Percentiles rank a stretch among this genome's conserved stretches.
phyloP scores from a whole-genome alignment of 2,329 filamentous ascomycete species.

The Incumbomyces delicatus region DNA sequence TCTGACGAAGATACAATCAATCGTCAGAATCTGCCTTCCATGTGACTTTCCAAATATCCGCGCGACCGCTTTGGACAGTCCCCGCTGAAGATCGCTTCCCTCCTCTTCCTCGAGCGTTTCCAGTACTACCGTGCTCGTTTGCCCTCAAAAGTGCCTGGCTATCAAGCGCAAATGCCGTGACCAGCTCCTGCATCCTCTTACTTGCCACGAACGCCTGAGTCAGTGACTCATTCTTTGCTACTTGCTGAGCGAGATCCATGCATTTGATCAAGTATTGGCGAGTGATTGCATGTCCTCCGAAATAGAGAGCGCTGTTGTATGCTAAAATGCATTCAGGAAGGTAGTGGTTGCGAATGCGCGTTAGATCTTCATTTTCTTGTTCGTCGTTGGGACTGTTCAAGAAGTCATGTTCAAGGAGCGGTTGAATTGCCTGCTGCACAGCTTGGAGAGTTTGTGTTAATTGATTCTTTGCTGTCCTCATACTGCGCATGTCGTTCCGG shows the following conservation, averaged over 20 bases:
- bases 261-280: conserved; percentile 70
- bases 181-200: conserved; percentile 63
- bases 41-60: conserved; percentile 20
- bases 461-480: conserved; percentile 45
- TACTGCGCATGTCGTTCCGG: conserved; percentile 24
- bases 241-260: conserved; percentile 77
- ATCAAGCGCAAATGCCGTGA: conserved; percentile 65
- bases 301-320: conserved; percentile 72
- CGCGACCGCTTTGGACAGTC: conserved; percentile 6
- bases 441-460: conserved; percentile 47
- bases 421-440: conserved; percentile 48
- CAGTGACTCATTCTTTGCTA: conserved; percentile 59
- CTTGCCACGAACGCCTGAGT: conserved; percentile 54
- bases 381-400: conserved; percentile 39
- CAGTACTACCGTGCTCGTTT: conserved; percentile 26
- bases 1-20: too few species aligned
- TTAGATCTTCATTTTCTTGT: conserved; percentile 51
- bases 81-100: conserved; percentile 14
- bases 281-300: conserved; percentile 62
- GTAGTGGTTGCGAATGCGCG: conserved; percentile 62
- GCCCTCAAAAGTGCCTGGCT: conserved; percentile 60
- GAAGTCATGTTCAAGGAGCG: conserved; percentile 54
- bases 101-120: conserved; percentile 14
- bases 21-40: conserved; percentile 20
- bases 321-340: conserved; percentile 78